These are phyloP conservation scores for Dactylellina cionopaga DNA, from an alignment of 2,329 filamentous ascomycete species.

Conservation along the genomic window DNA sequence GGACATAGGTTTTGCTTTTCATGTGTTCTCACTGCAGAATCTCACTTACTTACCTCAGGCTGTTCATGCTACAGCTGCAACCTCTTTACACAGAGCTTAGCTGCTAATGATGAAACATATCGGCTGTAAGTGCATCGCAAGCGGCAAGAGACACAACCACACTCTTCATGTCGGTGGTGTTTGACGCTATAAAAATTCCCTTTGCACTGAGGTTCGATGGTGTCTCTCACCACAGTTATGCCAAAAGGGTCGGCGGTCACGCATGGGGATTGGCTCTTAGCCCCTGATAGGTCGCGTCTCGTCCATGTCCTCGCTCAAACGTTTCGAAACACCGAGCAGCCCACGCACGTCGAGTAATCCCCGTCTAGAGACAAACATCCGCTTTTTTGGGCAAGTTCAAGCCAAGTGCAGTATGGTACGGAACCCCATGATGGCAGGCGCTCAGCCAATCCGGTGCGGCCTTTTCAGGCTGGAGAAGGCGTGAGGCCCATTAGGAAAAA, in stretches of 20 bases:
- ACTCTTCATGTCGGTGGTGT: slow-evolving; percentile 39
- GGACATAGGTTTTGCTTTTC: slow-evolving; percentile 49
- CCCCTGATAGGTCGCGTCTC: slow-evolving; percentile 53
- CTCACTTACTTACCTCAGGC: slow-evolving; percentile 52
- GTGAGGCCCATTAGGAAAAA: slow-evolving; percentile 35
- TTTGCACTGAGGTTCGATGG: slow-evolving; percentile 26
- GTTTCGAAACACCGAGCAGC: slow-evolving; percentile 53
- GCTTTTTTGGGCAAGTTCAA: slow-evolving; percentile 53
- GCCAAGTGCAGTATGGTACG: slow-evolving; percentile 41
- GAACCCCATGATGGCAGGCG: slow-evolving; percentile 50
- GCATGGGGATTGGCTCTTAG: slow-evolving; percentile 49
- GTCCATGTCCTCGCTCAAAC: slow-evolving; percentile 52
- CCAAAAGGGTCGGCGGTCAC: slow-evolving; percentile 52
- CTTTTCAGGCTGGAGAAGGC: slow-evolving; percentile 51
- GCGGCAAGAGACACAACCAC: slow-evolving; percentile 53
- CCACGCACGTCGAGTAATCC: slow-evolving; percentile 52
- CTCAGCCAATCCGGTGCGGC: slow-evolving; percentile 51
- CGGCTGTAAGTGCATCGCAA: slow-evolving; percentile 52
- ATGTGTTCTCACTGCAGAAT: slow-evolving; percentile 45
- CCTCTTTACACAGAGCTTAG: slow-evolving; percentile 37
- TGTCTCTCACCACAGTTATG: slow-evolving; percentile 39
- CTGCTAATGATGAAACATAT: slow-evolving; percentile 50
- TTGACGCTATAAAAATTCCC: slow-evolving; percentile 49
- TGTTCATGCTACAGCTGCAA: slow-evolving; percentile 50
- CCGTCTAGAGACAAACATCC: slow-evolving; percentile 52